Evolutionary conservation across 2,329 filamentous ascomycete genomes (phyloP), one percentile per base, ranked within the genome.

Genomic region (Cladophialophora carrionii): DNA sequence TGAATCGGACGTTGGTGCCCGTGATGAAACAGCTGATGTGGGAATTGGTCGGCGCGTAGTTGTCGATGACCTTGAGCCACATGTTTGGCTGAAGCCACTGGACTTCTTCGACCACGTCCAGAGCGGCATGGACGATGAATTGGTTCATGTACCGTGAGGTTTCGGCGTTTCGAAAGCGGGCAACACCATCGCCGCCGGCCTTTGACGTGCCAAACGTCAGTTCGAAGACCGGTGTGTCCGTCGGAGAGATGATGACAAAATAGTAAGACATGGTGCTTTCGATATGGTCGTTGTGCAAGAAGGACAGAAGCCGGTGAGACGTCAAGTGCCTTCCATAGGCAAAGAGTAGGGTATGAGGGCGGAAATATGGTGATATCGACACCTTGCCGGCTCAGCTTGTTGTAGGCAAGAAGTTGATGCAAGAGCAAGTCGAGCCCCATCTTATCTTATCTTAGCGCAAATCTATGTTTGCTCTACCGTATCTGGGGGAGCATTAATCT

Each of bases 131-230:
- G 34, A 96, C 88, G 75, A 98, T 92, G 81, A 99, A 98, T 78
- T 97, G 95, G 81, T 97, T 97, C 84, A 97, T 90, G 78, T 96
- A 91, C 69, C 91, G 88, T 61, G 94, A 90, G 74, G 96, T 89
- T 70, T 96, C 91, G 64, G 69, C 69, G 57, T 72, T 71, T 75
- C 91, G 90, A 67, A 97, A 98, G 74, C 91, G 90, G 55, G 94
- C 86, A 76, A 92, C 84, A 72, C 95, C 95, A 82, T 98, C 95
- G 76, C 94, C 94, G 80, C 94, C 93, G 73, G 92, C 90, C 79
- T 97, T 97, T 48, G 92, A 96, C 46, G 94, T 97, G 73, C 95
- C 95, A 77, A 99, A 99, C 76, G 96, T 93, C 79, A 96, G 87
- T 80, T 96, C 94, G 81, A 98, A 99, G 71, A 99, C 86, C 37